A percentile compares a stretch with the other conserved stretches of the same genome.
Conservation (phyloP, 2,329 filamentous ascomycete genomes). For the Colletotrichum tabaci region DNA sequence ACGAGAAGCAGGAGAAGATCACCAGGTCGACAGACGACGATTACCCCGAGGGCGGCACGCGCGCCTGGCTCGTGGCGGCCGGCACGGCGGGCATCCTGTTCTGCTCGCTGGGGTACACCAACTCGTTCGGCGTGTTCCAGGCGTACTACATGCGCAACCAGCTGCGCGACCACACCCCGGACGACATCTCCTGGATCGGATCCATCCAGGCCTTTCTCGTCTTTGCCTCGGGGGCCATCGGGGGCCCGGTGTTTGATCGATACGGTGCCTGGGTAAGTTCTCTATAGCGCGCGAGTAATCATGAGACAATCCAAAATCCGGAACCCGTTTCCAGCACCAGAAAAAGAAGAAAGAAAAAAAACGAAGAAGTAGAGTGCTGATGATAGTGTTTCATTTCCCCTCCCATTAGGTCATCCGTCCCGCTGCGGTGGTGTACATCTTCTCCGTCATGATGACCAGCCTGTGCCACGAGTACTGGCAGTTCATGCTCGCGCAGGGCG, state of each 20-base stretch:
- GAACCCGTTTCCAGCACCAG: too few relatives aligned
- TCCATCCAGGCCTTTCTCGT: conserved; percentile 47
- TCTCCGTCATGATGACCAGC: conserved; percentile 53
- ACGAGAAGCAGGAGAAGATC: conserved; percentile 25
- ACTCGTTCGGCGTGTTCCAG: conserved; percentile 49
- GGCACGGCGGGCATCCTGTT: conserved; percentile 53
- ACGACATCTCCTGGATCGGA: conserved; percentile 49
- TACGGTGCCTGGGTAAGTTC: conserved; percentile 43
- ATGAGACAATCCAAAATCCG: too few relatives aligned
- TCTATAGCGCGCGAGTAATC: too few relatives aligned
- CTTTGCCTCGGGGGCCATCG: conserved; percentile 44
- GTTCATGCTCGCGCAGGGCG: conserved; percentile 57
- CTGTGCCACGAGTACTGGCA: conserved; percentile 57
- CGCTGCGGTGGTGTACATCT: conserved; percentile 41
- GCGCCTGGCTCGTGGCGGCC: conserved; percentile 59
- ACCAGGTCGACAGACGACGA: conserved; percentile 12
- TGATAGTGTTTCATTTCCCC: background rate
- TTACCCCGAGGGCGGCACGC: conserved; percentile 52
- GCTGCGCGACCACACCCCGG: conserved; percentile 43
- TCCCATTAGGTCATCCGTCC: conserved; percentile 42
- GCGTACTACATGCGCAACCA: conserved; percentile 48
- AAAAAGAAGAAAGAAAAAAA: too few relatives aligned
- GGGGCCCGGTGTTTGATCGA: conserved; percentile 44
- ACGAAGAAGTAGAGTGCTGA: too few relatives aligned
- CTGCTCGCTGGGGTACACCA: conserved; percentile 48